These are phyloP conservation scores for Platanthera guangdongensis DNA, from an alignment of 106 monocot species.

Conservation along the genomic window DNA sequence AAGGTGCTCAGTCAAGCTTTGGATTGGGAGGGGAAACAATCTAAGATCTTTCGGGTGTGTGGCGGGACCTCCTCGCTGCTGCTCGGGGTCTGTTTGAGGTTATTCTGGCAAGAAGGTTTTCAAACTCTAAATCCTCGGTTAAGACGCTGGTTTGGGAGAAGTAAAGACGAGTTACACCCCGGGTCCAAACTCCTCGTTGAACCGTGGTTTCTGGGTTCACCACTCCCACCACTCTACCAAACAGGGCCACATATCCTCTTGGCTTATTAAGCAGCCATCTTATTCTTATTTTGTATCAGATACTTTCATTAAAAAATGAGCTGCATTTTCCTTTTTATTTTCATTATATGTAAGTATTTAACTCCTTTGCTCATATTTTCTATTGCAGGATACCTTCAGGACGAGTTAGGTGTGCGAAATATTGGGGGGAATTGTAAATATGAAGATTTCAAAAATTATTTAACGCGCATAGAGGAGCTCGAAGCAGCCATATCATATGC, in stretches of 20 bases:
- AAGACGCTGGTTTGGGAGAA: too few species aligned
- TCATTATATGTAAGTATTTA: neutral
- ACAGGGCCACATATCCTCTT: neutral
- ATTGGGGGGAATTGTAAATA: constrained; percentile 54
- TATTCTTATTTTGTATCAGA: neutral
- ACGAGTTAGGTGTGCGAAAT: constrained; percentile 55
- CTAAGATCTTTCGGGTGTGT: too few species aligned
- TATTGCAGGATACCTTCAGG: constrained; percentile 64
- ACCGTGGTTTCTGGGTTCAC: too few species aligned
- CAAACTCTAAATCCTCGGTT: too few species aligned
- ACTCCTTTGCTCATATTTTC: neutral
- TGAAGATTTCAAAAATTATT: constrained; percentile 36
- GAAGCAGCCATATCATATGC: constrained; percentile 36
- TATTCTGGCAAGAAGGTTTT: too few species aligned
- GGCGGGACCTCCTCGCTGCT: too few species aligned
- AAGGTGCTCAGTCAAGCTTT: too few species aligned
- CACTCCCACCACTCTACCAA: too few species aligned
- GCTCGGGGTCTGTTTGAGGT: too few species aligned
- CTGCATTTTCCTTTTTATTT: neutral
- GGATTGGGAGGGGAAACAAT: too few species aligned
- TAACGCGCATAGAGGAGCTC: constrained; percentile 42
- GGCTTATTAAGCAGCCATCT: neutral
- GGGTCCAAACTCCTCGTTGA: too few species aligned
- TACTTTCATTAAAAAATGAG: neutral
- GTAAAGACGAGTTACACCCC: too few species aligned